Conservation (phyloP, 441 rosid species). For the Erysimum cheiri region DNA sequence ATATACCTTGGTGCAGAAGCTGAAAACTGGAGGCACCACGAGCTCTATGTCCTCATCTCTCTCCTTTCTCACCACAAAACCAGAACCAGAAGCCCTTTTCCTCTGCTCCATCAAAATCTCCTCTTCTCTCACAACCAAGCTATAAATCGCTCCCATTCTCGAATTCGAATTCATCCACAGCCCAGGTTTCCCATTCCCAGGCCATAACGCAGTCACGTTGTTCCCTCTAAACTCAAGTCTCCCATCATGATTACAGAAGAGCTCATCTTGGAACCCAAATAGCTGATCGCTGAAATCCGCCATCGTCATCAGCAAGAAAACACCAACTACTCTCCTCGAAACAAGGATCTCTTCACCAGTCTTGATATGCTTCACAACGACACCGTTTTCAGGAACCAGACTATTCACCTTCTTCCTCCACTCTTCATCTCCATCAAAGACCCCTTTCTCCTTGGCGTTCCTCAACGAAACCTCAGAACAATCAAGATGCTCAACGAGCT, state of each 20-base stretch:
- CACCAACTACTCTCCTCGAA: conserved; percentile 67
- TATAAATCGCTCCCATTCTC: conserved; percentile 81
- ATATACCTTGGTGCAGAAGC: conserved; percentile 58
- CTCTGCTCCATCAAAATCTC: conserved; percentile 66
- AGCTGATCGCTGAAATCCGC: conserved; percentile 92
- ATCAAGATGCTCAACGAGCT: conserved; percentile 64
- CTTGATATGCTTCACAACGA: conserved; percentile 69
- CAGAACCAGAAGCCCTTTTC: conserved; percentile 53
- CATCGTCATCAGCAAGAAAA: conserved; percentile 73
- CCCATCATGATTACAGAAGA: conserved; percentile 67
- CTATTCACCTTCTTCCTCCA: conserved; percentile 80
- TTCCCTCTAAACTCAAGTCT: conserved; percentile 71
- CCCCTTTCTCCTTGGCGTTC: conserved; percentile 64
- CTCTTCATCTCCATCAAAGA: conserved; percentile 57
- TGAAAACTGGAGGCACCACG: conserved; percentile 74
- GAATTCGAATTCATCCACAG: conserved; percentile 76
- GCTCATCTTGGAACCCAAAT: conserved; percentile 70
- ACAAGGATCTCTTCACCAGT: conserved; percentile 71
- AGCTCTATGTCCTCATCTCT: conserved; percentile 79
- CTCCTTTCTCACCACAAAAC: conserved; percentile 41
- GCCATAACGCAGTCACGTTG: conserved; percentile 68
- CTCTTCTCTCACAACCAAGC: conserved; percentile 69
- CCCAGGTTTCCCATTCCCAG: conserved; percentile 88
- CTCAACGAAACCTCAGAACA: conserved; percentile 60
- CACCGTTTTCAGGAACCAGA: conserved; percentile 65